These are phyloP conservation scores for Hepatocystis sp. DNA, from an alignment of 169 alveolate species.

Conservation along the genomic window DNA sequence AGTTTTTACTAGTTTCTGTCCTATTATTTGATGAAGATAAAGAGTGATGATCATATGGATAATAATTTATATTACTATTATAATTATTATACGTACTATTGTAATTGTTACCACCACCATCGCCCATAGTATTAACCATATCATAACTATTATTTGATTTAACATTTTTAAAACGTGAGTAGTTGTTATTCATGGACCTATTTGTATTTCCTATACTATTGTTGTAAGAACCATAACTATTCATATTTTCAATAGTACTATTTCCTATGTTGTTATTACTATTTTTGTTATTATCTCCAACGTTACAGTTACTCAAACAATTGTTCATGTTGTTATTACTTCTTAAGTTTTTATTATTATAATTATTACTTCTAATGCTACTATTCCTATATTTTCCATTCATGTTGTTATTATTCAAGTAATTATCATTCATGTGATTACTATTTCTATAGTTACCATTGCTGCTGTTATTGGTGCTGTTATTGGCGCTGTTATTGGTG, in stretches of 20 bases:
- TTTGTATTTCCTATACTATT: background rate
- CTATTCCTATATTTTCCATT: background rate
- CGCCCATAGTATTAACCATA: background rate
- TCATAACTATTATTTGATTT: constrained; percentile 23
- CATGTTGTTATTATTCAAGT: no score
- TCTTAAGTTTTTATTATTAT: background rate
- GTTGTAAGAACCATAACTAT: background rate
- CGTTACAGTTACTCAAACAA: background rate
- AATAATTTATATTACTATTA: background rate
- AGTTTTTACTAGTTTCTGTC: constrained; percentile 14
- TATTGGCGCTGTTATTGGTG: background rate
- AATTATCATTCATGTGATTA: no score
- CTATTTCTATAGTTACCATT: background rate
- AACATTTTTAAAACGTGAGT: constrained; percentile 2
- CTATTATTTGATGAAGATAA: constrained; percentile 8
- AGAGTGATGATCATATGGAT: constrained; percentile 12
- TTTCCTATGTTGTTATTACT: background rate
- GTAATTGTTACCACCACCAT: no score
- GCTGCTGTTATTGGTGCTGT: background rate
- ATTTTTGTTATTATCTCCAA: background rate
- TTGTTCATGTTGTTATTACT: constrained; percentile 5
- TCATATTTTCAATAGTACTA: background rate
- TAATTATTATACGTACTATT: background rate
- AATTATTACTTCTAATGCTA: background rate
- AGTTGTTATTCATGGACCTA: constrained; percentile 1